These are phyloP conservation scores for Tricharina praecox DNA, from an alignment of 495 filamentous ascomycete species.

Conservation along the genomic window DNA sequence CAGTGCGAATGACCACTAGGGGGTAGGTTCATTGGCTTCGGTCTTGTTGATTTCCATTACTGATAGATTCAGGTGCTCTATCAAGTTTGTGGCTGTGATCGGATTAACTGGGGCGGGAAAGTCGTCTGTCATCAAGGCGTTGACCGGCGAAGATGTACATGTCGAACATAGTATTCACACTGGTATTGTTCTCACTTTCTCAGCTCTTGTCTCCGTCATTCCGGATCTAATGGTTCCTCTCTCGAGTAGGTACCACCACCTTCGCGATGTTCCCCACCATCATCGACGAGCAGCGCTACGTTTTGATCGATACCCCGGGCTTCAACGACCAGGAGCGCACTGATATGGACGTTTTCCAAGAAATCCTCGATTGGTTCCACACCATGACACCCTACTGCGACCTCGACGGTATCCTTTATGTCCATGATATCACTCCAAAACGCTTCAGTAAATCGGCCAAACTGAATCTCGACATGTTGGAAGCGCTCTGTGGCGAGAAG, in stretches of 20 bases:
- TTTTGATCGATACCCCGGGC: conserved; percentile 36
- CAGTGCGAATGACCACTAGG: not conserved
- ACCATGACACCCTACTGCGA: conserved; percentile 13
- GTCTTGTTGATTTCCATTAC: not conserved
- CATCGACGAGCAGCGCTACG: conserved; percentile 20
- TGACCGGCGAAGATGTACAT: conserved; percentile 8
- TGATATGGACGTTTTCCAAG: conserved; percentile 30
- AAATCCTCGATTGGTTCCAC: conserved; percentile 28
- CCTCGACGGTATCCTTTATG: conserved; percentile 26
- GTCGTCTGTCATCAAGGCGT: conserved; percentile 27
- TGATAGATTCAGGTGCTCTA: not conserved
- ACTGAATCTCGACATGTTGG: conserved; percentile 24
- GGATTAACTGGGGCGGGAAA: conserved; percentile 31
- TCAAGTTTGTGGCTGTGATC: conserved; percentile 26
- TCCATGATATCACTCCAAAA: conserved; percentile 20
- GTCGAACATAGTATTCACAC: conserved; percentile 10
- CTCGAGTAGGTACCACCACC: not conserved
- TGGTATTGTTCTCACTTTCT: conserved; percentile 6
- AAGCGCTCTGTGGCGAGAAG: conserved; percentile 12
- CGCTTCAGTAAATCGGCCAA: conserved; percentile 20
- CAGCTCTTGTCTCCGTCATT: not conserved
- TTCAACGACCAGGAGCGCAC: conserved; percentile 34
- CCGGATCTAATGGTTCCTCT: conserved; percentile 12
- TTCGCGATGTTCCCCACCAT: conserved; percentile 6
- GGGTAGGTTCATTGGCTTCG: not conserved